These are phyloP conservation scores for Hypoxylon trugodes DNA, from an alignment of 495 filamentous ascomycete species.

Conservation along the genomic window DNA sequence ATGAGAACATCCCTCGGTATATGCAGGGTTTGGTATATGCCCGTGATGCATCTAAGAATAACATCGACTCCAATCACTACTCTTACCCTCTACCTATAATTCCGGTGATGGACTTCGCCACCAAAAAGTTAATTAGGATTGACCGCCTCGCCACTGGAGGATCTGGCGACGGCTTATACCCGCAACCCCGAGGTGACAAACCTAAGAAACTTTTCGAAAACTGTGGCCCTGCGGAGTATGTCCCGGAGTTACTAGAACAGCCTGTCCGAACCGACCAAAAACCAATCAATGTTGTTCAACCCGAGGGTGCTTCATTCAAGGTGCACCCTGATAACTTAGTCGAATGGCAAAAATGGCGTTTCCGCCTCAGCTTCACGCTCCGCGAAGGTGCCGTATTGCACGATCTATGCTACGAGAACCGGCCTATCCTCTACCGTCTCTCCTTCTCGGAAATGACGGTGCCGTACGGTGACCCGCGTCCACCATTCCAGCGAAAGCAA, in stretches of 20 bases:
- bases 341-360: slow-evolving; percentile 76
- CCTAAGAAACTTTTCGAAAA: slow-evolving; percentile 54
- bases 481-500: slow-evolving; percentile 78
- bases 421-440: slow-evolving; percentile 72
- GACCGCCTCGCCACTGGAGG: slow-evolving; percentile 62
- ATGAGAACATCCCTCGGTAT: slow-evolving; percentile 62
- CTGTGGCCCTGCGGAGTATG: slow-evolving; percentile 57
- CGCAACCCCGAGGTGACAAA: slow-evolving; percentile 10
- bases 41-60: slow-evolving; percentile 56
- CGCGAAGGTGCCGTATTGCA: slow-evolving; percentile 75
- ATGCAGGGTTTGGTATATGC: slow-evolving; percentile 61
- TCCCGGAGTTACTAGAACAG: slow-evolving; percentile 58
- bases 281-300: slow-evolving; percentile 60
- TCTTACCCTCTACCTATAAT: slow-evolving; percentile 64
- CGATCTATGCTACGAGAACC: slow-evolving; percentile 73
- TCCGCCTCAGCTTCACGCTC: slow-evolving; percentile 77
- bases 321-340: slow-evolving; percentile 58
- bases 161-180: slow-evolving; percentile 34
- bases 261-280: slow-evolving; percentile 59
- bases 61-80: slow-evolving; percentile 64
- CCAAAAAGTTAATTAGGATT: slow-evolving; percentile 59
- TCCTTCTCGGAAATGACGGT: slow-evolving; percentile 80
- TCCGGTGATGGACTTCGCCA: slow-evolving; percentile 63
- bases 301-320: slow-evolving; percentile 61
- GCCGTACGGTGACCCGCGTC: slow-evolving; percentile 76